Base-by-base conservation (phyloP, 2,329 filamentous ascomycete genomes). In the Cladorrhinum sp. region DNA sequence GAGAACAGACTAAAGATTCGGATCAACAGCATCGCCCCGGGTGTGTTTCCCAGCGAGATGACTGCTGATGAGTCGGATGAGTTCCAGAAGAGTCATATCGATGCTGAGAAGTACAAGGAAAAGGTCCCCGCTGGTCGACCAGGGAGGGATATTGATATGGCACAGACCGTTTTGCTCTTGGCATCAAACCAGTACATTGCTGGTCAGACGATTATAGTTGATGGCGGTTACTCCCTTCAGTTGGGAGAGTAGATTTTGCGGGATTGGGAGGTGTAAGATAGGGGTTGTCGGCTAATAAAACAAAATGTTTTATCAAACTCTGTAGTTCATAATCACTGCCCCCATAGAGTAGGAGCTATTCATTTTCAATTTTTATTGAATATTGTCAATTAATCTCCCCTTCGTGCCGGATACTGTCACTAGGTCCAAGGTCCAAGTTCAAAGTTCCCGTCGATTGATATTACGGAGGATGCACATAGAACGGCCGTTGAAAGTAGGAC, bases 41-140 rank as follows among this genome's bases (percentile, higher is more conserved):
- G 89, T 32, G 81, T 89, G 25, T 83, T 84, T 67, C 87, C 86
- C 18, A 88, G 86, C 69, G 89, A 90, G 81, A 91, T 90, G 88
- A 87, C 86, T 41, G 81, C 84, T 1, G 72, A 72, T 2, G 76
- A 73, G 12, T 80, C 77, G 25, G 75, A 79, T 18, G 74, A 76
- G 18, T 69, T 69, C 29, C 81, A 84, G 64, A 90, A 88, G 74
- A 80, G 88, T 67, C 76, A 83, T 59, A 78, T 85, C 29, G 81
- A 81, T 36, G 78, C 79, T 66, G 80, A 84, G 16, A 78, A 79
- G 57, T 88, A 87, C 66, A 79, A 78, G 48, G 75, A 76, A 0
- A 85, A 85, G 79, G 87, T 66, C 69, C 78, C 64, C 59, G 76
- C 63, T 63, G 62, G 62, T 23, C 62, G 81, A 49, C 82, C 82